A percentile compares a stretch with the other conserved stretches of the same genome.
Conservation (phyloP, 2,329 filamentous ascomycete genomes). For the Fonsecaea monophora region DNA sequence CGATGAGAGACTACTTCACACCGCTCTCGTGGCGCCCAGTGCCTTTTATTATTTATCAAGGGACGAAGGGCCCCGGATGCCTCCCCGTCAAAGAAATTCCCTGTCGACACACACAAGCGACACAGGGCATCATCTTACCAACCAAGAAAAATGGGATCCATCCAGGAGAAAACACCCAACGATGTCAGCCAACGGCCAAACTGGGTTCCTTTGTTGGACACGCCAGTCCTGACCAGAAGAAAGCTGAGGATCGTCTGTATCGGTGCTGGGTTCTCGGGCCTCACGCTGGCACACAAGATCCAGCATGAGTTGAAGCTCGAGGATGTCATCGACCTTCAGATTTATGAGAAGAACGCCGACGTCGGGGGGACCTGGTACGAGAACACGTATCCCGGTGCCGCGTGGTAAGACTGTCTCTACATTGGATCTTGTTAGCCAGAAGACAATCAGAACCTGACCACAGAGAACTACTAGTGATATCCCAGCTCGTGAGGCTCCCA, state of each 20-base stretch:
- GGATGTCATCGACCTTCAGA: conserved; percentile 42
- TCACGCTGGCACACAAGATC: conserved; percentile 31
- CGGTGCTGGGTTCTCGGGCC: conserved; percentile 36
- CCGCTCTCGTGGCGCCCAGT: conserved; percentile 19
- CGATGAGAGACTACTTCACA: conserved; percentile 15
- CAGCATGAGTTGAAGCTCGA: conserved; percentile 34
- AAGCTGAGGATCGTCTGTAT: conserved; percentile 36
- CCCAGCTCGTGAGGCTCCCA: conserved; percentile 41
- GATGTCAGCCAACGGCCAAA: conserved; percentile 14
- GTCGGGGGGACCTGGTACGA: conserved; percentile 50
- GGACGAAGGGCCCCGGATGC: conserved; percentile 16
- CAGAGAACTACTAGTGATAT: conserved; percentile 44
- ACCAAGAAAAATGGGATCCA: conserved; percentile 16
- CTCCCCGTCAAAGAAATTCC: conserved; percentile 9
- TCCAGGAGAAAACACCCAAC: conserved; percentile 13
- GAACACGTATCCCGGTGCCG: conserved; percentile 53
- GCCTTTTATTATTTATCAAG: conserved; percentile 19
- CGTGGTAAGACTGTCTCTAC: conserved; percentile 35
- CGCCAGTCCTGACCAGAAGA: conserved; percentile 23
- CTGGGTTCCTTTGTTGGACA: conserved; percentile 13
- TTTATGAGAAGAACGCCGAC: conserved; percentile 47
- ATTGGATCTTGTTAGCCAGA: conserved; percentile 15
- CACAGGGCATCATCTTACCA: conserved; percentile 19
- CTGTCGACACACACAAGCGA: conserved; percentile 13
- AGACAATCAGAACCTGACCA: conserved; percentile 17